Percentiles rank a stretch among this genome's conserved stretches.
These are phyloP conservation scores for Pilatotrama ljubarskyi DNA, from an alignment of 768 basidiomycete genomes.

Conservation along the genomic window DNA sequence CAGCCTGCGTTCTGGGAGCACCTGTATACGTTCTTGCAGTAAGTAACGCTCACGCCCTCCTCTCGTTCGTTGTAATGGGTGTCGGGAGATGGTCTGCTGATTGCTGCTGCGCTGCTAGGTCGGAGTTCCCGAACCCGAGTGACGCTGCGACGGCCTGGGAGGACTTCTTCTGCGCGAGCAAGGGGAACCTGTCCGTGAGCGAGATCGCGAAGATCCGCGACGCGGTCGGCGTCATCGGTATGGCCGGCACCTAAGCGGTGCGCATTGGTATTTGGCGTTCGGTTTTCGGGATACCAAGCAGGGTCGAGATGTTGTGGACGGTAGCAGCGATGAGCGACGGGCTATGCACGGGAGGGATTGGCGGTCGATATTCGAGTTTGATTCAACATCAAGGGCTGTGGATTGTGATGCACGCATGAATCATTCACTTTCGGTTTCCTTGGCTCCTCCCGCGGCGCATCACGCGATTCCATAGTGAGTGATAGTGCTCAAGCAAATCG, in stretches of 20 bases:
- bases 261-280: not conserved
- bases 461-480: too few species aligned
- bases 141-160: constrained; percentile 82
- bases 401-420: not conserved
- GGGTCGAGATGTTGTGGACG: not conserved
- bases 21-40: constrained; percentile 66
- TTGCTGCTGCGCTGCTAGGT: constrained; percentile 27
- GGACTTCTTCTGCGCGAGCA: constrained; percentile 80
- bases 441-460: too few species aligned
- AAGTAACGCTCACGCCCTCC: constrained; percentile 24
- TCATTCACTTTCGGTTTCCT: not conserved
- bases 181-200: constrained; percentile 74
- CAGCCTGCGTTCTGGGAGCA: constrained; percentile 80
- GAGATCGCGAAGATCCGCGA: constrained; percentile 95
- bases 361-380: not conserved
- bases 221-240: constrained; percentile 80
- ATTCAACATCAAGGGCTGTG: not conserved
- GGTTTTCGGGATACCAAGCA: not conserved
- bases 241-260: constrained; percentile 78
- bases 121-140: constrained; percentile 58
- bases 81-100: not conserved
- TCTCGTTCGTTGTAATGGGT: not conserved
- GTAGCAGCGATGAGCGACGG: not conserved
- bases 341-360: not conserved
- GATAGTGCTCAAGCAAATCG: too few species aligned